Evolutionary conservation across 2,329 filamentous ascomycete species (phyloP), one percentile per base, ranked within the genome.

Genomic region (Lachnum nothofagi): DNA sequence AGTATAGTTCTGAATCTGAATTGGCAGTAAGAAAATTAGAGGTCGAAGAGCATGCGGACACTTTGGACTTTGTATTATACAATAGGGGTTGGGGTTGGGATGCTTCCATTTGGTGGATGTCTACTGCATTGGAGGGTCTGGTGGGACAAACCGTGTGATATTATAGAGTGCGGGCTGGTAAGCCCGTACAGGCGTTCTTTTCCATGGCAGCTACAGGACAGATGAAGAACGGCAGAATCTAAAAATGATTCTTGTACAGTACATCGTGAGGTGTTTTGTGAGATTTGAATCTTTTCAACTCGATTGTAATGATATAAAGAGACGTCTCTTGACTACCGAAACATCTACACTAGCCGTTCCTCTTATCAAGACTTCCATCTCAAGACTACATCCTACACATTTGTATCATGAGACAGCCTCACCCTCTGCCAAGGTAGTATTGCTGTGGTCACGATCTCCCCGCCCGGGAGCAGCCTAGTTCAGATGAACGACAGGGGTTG

Each of bases 11-110:
- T 37, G 17, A 17, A 20, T 16, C 17, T 20, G 34, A 27, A 8
- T 17, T 37, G 3, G 19, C 34, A 37, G 17, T 10, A 40, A 14
- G 20, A 40, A 40, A 31, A 23, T 41, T 39, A 49, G 38, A 51
- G 34, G 40, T 41, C 24, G 34, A 29, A 9, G 38, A 17, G 34
- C 20, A 37, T 12, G 9, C 31, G 9, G 14, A 19, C 6, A 44
- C 29, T 24, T 10, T 35, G 25, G 44, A 38, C 24, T 19, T 47
- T 51, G 49, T 51, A 51, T 44, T 51, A 48, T 51, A 51, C 44
- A 40, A 24, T 23, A 40, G 19, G 29, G 41, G 35, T 44, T 38
- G 14, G 29, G 16, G 17, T 35, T 43, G 46, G 27, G 20, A 41
- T 20, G n/a, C n/a, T 29, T n/a, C 14, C 4, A 20, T n/a, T 2